A percentile compares a stretch with the other conserved stretches of the same genome.
Evolutionary conservation across 768 basidiomycete species (phyloP).

Genomic region (Boletus subcaerulescens): DNA sequence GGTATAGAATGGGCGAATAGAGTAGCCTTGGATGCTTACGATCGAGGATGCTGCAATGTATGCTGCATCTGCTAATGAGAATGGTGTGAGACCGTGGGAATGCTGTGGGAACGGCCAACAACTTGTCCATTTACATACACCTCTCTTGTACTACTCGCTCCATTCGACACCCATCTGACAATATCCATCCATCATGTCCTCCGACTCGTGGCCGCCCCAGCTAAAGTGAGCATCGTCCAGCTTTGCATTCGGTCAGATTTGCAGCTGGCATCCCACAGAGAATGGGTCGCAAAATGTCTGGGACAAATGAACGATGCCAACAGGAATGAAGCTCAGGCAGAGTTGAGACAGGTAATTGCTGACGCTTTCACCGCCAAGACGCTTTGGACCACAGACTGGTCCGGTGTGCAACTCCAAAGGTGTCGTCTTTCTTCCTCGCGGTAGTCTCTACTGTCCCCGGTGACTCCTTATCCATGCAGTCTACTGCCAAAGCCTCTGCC

Average conservation of each 20-base stretch:
- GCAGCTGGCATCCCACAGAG: constrained; percentile 47
- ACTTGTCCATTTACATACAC: constrained; percentile 8
- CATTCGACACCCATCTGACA: neutral
- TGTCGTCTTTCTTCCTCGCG: constrained; percentile 27
- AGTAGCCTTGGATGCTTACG: constrained; percentile 26
- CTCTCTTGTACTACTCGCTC: neutral
- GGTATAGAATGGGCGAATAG: constrained; percentile 3
- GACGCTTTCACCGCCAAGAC: constrained; percentile 82
- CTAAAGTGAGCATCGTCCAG: constrained; percentile 53
- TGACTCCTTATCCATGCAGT: constrained; percentile 36
- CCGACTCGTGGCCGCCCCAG: constrained; percentile 78
- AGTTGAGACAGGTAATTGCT: constrained; percentile 96
- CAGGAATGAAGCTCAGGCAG: constrained; percentile 83
- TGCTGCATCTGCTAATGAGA: constrained; percentile 19
- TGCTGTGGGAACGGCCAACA: neutral
- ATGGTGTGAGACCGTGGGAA: constrained; percentile 22
- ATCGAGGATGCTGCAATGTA: neutral
- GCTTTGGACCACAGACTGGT: constrained; percentile 95
- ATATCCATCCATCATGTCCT: constrained; percentile 48
- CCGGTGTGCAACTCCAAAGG: constrained; percentile 83
- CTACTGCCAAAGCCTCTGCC: constrained; percentile 59
- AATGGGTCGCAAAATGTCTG: constrained; percentile 93
- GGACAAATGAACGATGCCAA: constrained; percentile 89
- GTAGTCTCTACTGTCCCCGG: constrained; percentile 13
- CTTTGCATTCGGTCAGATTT: neutral